phyloP scores from a whole-genome alignment of 2,329 filamentous ascomycete species.

The Huntiella moniliformis region DNA sequence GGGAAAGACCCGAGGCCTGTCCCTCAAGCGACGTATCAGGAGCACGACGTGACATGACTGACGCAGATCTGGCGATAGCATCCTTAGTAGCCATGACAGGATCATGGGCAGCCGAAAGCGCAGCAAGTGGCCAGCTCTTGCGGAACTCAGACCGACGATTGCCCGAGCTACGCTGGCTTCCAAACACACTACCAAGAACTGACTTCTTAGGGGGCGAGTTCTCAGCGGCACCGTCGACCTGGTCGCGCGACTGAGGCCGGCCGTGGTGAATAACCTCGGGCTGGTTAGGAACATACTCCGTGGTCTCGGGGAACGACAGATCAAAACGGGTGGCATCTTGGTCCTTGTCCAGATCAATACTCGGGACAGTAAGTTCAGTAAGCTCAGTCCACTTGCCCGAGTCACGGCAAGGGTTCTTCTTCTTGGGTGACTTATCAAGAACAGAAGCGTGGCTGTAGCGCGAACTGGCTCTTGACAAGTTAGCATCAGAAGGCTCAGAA shows the following conservation, averaged over 20 bases:
- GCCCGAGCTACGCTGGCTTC: too few species aligned
- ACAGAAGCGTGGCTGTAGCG: conserved; percentile 8
- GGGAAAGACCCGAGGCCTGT: conserved; percentile 9
- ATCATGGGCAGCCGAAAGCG: background rate
- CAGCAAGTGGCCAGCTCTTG: conserved; percentile 9
- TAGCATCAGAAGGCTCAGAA: conserved; percentile 2
- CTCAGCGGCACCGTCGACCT: background rate
- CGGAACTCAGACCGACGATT: conserved; percentile 9
- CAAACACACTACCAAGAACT: conserved; percentile 8
- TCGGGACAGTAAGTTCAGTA: conserved; percentile 10
- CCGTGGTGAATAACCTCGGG: background rate
- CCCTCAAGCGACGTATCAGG: conserved; percentile 9
- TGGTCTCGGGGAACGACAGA: conserved; percentile 9
- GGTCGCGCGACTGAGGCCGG: conserved; percentile 5
- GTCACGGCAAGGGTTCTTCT: conserved; percentile 5
- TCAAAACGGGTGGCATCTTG: conserved; percentile 7
- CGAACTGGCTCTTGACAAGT: conserved; percentile 10
- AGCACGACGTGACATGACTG: conserved; percentile 1
- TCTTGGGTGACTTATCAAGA: conserved; percentile 4
- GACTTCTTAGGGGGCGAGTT: conserved; percentile 7
- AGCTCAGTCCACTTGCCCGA: conserved; percentile 11
- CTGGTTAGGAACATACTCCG: conserved; percentile 1
- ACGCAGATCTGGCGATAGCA: conserved; percentile 1
- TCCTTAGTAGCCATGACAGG: conserved; percentile 1
- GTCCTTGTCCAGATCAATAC: conserved; percentile 10